These are phyloP conservation scores for Hortiboletus flavorubellus DNA, from an alignment of 768 basidiomycete species.

Conservation along the genomic window DNA sequence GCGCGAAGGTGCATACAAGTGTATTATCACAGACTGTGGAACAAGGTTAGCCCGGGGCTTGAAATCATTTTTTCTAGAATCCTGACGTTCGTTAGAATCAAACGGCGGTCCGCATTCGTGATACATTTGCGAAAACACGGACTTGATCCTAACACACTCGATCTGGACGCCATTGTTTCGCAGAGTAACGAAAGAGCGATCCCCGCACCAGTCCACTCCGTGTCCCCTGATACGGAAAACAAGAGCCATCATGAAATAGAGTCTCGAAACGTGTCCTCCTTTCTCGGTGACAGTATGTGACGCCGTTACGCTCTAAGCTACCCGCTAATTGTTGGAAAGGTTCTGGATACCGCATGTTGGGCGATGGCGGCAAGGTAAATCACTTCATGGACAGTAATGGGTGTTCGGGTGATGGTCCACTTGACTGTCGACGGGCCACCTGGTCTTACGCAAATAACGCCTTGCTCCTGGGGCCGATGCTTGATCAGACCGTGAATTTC, in stretches of 20 bases:
- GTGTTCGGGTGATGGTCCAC: conserved; percentile 2
- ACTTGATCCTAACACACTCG: conserved; percentile 23
- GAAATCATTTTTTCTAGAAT: background rate
- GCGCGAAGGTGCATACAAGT: conserved; percentile 40
- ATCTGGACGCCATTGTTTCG: conserved; percentile 24
- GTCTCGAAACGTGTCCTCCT: conserved; percentile 5
- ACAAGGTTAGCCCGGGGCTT: conserved; percentile 38
- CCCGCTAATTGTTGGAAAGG: conserved; percentile 13
- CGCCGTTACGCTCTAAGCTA: background rate
- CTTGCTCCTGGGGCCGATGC: background rate
- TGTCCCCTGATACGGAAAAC: conserved; percentile 3
- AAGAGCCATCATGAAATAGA: background rate
- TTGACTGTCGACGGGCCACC: conserved; percentile 4
- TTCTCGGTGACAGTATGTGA: conserved; percentile 15
- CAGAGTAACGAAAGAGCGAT: background rate
- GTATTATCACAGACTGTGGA: conserved; percentile 43
- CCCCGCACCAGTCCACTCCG: conserved; percentile 14
- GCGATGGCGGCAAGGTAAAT: background rate
- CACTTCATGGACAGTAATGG: background rate
- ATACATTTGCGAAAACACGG: conserved; percentile 53
- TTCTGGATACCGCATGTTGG: background rate
- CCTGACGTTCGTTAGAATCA: conserved; percentile 44
- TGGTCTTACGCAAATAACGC: conserved; percentile 1
- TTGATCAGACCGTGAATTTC: conserved; percentile 2
- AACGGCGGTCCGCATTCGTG: conserved; percentile 57